Evolutionary conservation across 495 filamentous ascomycete genomes (phyloP).

Genomic region (Hypoxylon fuscum): DNA sequence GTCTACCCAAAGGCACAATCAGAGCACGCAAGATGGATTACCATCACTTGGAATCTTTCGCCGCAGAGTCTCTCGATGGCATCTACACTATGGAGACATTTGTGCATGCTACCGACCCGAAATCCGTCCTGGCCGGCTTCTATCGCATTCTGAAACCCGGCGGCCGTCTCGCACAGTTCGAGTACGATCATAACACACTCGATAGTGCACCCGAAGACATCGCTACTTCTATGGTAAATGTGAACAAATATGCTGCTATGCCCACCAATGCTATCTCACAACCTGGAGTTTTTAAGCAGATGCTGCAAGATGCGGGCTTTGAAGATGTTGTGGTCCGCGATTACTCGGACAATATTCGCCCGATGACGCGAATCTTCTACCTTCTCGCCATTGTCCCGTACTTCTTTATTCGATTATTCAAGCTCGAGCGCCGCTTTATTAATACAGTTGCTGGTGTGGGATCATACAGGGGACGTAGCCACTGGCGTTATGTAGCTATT

Average conservation of each 20-base stretch:
- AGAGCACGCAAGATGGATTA: constrained; percentile 59
- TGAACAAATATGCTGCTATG: constrained; percentile 57
- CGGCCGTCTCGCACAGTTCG: constrained; percentile 57
- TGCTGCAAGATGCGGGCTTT: constrained; percentile 62
- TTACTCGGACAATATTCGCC: constrained; percentile 59
- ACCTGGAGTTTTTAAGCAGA: constrained; percentile 41
- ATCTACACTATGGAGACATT: constrained; percentile 69
- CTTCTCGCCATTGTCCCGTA: constrained; percentile 62
- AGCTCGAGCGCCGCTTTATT: constrained; percentile 55
- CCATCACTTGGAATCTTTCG: constrained; percentile 58
- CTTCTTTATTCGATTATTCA: constrained; percentile 56
- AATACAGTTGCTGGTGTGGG: constrained; percentile 59
- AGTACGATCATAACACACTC: constrained; percentile 58
- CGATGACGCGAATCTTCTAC: constrained; percentile 63
- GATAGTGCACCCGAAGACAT: constrained; percentile 43
- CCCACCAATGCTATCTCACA: constrained; percentile 52
- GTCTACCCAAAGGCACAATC: constrained; percentile 49
- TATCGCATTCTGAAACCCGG: constrained; percentile 60
- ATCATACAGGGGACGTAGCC: constrained; percentile 45
- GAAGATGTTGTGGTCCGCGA: constrained; percentile 57
- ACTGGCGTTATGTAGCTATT: constrained; percentile 52
- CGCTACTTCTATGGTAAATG: constrained; percentile 46
- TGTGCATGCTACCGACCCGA: constrained; percentile 63
- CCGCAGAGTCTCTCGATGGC: constrained; percentile 56
- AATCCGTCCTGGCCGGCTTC: constrained; percentile 57